Percentiles rank a stretch among this genome's conserved stretches.
These are phyloP conservation scores for Aspergillus bombycis DNA, from an alignment of 2,329 filamentous ascomycete genomes.

Conservation along the genomic window DNA sequence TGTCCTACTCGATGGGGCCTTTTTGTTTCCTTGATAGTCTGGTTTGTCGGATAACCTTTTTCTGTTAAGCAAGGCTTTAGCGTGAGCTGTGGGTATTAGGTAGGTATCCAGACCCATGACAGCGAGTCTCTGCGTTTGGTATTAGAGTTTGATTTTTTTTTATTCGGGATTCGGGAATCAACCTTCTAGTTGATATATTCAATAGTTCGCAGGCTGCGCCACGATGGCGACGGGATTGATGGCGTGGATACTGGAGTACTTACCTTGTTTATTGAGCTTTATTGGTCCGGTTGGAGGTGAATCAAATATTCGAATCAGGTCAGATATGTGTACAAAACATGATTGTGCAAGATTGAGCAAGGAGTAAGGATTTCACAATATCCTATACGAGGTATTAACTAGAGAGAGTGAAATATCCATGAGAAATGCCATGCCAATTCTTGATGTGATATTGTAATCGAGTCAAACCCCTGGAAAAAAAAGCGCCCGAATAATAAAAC, in stretches of 20 bases:
- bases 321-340: neutral
- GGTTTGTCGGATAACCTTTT: neutral
- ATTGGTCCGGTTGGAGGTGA: neutral
- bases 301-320: neutral
- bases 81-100: neutral
- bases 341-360: neutral
- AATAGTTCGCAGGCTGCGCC: neutral
- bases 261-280: neutral
- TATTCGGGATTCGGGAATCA: neutral
- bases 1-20: too few species aligned
- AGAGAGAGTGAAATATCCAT: neutral
- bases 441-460: conserved; percentile 1
- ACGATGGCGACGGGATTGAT: neutral
- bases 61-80: neutral
- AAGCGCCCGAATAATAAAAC: conserved; percentile 1
- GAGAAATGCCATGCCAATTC: neutral
- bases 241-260: too few species aligned
- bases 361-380: neutral
- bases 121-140: too few species aligned
- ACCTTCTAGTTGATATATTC: neutral
- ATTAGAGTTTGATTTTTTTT: neutral
- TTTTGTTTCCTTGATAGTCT: too few species aligned
- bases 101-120: neutral
- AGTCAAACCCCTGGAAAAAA: neutral
- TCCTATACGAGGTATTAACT: neutral